Evolutionary conservation across 768 basidiomycete genomes (phyloP), one percentile per base, ranked within the genome.

Genomic region (Dendrothele bispora): DNA sequence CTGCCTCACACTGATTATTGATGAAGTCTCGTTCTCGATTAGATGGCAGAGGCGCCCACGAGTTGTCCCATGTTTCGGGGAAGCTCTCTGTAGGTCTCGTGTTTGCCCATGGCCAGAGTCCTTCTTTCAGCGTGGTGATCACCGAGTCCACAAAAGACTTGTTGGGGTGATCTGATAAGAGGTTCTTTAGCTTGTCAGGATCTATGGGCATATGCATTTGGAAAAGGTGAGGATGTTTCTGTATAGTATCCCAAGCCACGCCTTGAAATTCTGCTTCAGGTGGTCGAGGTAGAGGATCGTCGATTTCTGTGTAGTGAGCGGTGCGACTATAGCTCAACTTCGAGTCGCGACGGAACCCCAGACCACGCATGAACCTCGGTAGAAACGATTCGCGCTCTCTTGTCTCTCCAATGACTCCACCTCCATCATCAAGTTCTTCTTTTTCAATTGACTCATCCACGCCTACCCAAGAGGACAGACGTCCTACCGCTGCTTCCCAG

Each of bases 81-180:
- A 50, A 54, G 4, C 39, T 39, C 7, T 11, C n/a, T 7, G 10
- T 41, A 7, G 18, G 2, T 5, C 46, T 27, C 10, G 57, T 58
- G 21, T 61, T 24, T 2, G 61, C 61, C 28, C 42, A 64, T 3
- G 67, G 67, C 67, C 64, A 68, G 45, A 68, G 65, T 0, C 67
- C 64, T 14, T 64, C 48, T 1, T 55, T 18, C 0, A 68, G 47
- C 15, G 59, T 58, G 0, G 14, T 1, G 8, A 49, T 46, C 2
- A 68, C 58, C 7, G 61, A 67, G 2, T 44, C 10, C 7, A 69
- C 64, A 27, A 68, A 59, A 3, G 53, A 17, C 10, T 29, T 55
- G 43, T 68, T 68, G 0, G 67, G 67, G 45, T 68, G 64, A 8
- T 15, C 22, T 2, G n/a, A 11, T 5, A 65, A 52, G 25, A 59